Base-by-base conservation (phyloP, 1,284 basidiomycete species). In the Chondrostereum purpureum region DNA sequence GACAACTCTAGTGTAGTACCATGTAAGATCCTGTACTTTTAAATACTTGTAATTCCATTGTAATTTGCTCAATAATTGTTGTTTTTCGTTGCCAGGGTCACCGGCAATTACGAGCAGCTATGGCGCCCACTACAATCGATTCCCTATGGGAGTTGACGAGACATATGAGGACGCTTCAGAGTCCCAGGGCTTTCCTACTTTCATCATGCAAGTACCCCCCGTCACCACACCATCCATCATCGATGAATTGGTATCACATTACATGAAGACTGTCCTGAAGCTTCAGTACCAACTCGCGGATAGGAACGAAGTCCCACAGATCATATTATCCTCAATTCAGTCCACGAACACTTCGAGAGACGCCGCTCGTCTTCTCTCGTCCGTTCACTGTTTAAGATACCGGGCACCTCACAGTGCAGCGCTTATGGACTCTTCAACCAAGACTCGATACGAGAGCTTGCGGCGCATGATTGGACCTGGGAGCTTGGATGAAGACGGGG, bases 11-110 rank as follows among this genome's bases (percentile, higher is more conserved):
- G 66, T 63, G 61, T 75, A 73, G 70, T 60, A 50, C 50, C 66
- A 70, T 80, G 80, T 83, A 83, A 83, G 81, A 76, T 64, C 57
- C 64, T 74, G 78, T 83, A 82, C 73, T 77, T 78, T 73, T 80
- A 72, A 78, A 68, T 63, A 58, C 58, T n/a, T 73, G 69, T 75
- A 77, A 73, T 77, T 70, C 76, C 73, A 77, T n/a, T 77, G 75
- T 75, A 73, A 62, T 62, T 72, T 79, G 71, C 78, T 83, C 78
- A 83, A 81, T 71, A 65, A 72, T 57, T 58, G n/a, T n/a, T n/a
- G n/a, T n/a, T n/a, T 66, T 66, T 70, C 71, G 60, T 69, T 70
- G 65, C 65, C 67, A 78, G 77, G 77, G 54, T 42, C 31, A 21
- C 34, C 35, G 37, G n/a, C 49, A n/a, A 35, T 61, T 50, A 50